A percentile compares a stretch with the other conserved stretches of the same genome.
These are phyloP conservation scores for Pseudonectria buxi DNA, from an alignment of 2,329 filamentous ascomycete genomes.

Conservation along the genomic window DNA sequence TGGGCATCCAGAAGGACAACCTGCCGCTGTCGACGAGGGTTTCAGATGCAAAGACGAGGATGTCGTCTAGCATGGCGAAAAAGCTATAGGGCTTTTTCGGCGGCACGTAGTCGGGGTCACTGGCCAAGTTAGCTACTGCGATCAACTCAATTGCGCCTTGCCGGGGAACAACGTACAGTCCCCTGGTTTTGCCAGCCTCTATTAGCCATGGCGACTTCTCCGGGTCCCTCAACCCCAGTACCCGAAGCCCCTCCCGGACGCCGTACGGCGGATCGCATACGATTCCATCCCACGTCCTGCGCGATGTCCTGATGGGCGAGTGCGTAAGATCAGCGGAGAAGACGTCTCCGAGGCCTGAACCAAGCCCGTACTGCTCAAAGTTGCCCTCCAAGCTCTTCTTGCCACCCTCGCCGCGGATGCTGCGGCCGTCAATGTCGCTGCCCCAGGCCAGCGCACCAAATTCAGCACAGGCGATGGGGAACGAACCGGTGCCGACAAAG, in stretches of 20 bases:
- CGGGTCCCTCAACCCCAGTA: slow-evolving; percentile 70
- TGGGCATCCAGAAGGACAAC: slow-evolving; percentile 96
- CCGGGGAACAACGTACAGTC: slow-evolving; percentile 47
- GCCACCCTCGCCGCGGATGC: slow-evolving; percentile 65
- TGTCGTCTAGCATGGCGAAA: slow-evolving; percentile 80
- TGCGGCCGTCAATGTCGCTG: slow-evolving; percentile 88
- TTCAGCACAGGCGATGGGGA: slow-evolving; percentile 82
- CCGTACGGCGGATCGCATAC: slow-evolving; percentile 95
- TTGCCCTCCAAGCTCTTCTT: slow-evolving; percentile 56
- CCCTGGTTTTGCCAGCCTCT: slow-evolving; percentile 62
- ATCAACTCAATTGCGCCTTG: not conserved
- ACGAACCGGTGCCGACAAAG: slow-evolving; percentile 91
- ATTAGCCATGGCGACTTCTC: slow-evolving; percentile 53
- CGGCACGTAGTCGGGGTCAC: slow-evolving; percentile 62
- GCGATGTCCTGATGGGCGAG: slow-evolving; percentile 57
- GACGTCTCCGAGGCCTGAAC: slow-evolving; percentile 61
- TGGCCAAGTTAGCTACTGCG: slow-evolving; percentile 13
- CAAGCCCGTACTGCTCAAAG: slow-evolving; percentile 75
- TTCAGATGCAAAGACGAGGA: slow-evolving; percentile 71
- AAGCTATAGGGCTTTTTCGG: slow-evolving; percentile 93
- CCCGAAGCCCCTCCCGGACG: slow-evolving; percentile 83
- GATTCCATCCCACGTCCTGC: slow-evolving; percentile 75
- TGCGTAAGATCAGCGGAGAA: slow-evolving; percentile 88
- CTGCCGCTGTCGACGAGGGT: slow-evolving; percentile 74
- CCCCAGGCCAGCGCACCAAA: slow-evolving; percentile 81